These are phyloP conservation scores for Wickerhamomyces xylosicus DNA, from an alignment of 805 yeast species.

Conservation along the genomic window DNA sequence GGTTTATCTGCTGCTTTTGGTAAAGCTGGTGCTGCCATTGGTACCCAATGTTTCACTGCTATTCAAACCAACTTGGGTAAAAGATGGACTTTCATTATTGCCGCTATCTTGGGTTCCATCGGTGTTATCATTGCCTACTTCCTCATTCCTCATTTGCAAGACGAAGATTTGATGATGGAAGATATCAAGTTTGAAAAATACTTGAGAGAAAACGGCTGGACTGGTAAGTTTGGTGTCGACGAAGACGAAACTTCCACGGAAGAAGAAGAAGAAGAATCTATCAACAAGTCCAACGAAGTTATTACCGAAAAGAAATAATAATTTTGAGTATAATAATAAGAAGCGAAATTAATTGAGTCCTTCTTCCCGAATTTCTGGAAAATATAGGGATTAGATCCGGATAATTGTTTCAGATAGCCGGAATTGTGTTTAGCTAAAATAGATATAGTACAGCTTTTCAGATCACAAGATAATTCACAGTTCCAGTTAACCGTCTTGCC, in stretches of 20 bases:
- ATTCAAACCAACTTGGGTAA: slow-evolving; percentile 55
- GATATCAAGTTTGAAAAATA: slow-evolving; percentile 54
- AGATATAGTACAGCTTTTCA: too few species aligned
- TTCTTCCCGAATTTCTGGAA: too few species aligned
- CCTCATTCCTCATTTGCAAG: slow-evolving; percentile 59
- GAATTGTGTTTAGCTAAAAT: too few species aligned
- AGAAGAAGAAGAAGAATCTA: slow-evolving; percentile 4
- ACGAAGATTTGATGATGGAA: slow-evolving; percentile 58
- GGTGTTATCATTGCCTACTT: slow-evolving; percentile 53
- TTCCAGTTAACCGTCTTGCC: too few species aligned
- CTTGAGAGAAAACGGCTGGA: slow-evolving; percentile 50
- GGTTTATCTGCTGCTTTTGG: slow-evolving; percentile 76
- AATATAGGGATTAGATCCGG: too few species aligned
- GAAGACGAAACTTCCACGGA: slow-evolving; percentile 4
- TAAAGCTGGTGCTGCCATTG: slow-evolving; percentile 79
- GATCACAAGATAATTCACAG: too few species aligned
- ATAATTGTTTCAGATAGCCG: too few species aligned
- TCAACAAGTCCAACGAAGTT: too few species aligned
- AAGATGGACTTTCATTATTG: slow-evolving; percentile 70
- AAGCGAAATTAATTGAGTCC: not conserved
- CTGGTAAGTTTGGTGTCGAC: slow-evolving; percentile 29
- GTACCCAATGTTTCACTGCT: slow-evolving; percentile 63
- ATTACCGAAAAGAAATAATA: not conserved
- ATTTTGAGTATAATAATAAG: too few species aligned
- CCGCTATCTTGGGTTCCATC: slow-evolving; percentile 58